Conservation (phyloP, 345 rosid species). For the Excoecaria cochinchinensis region DNA sequence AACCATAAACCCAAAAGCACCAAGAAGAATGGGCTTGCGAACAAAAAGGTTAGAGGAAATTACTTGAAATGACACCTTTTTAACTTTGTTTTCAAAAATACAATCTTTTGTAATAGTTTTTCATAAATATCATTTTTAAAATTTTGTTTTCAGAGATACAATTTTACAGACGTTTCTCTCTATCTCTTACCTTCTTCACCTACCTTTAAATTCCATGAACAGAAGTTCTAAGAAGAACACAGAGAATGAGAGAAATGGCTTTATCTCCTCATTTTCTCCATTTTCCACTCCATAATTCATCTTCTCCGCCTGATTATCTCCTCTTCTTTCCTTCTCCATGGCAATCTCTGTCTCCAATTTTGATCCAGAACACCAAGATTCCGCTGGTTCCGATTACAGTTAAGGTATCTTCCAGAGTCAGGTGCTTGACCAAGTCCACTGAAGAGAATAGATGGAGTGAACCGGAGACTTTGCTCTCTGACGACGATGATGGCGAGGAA, state of each 20-base stretch:
- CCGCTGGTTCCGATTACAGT: conserved; percentile 32
- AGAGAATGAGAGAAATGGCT: conserved; percentile 22
- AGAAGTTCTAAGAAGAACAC: neutral
- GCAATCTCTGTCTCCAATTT: conserved; percentile 30
- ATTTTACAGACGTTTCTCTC: too few relatives aligned
- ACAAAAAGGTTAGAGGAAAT: too few relatives aligned
- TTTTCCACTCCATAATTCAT: conserved; percentile 33
- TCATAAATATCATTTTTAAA: too few relatives aligned
- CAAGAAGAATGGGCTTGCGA: too few relatives aligned
- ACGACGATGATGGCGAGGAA: conserved; percentile 30
- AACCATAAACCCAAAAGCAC: too few relatives aligned
- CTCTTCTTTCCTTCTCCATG: conserved; percentile 38
- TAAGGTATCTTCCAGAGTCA: conserved; percentile 33
- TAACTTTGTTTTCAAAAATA: too few relatives aligned
- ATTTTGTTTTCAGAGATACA: too few relatives aligned
- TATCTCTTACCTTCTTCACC: neutral
- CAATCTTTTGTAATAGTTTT: too few relatives aligned
- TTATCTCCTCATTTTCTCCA: conserved; percentile 37
- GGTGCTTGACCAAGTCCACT: conserved; percentile 53
- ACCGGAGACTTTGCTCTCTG: conserved; percentile 40
- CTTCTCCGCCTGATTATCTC: conserved; percentile 38
- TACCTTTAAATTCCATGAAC: conserved; percentile 7
- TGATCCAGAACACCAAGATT: too few relatives aligned
- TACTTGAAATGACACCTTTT: too few relatives aligned
- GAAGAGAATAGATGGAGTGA: conserved; percentile 51